phyloP scores from a whole-genome alignment of 73 alveolate species.

The Halteria grandinella region DNA sequence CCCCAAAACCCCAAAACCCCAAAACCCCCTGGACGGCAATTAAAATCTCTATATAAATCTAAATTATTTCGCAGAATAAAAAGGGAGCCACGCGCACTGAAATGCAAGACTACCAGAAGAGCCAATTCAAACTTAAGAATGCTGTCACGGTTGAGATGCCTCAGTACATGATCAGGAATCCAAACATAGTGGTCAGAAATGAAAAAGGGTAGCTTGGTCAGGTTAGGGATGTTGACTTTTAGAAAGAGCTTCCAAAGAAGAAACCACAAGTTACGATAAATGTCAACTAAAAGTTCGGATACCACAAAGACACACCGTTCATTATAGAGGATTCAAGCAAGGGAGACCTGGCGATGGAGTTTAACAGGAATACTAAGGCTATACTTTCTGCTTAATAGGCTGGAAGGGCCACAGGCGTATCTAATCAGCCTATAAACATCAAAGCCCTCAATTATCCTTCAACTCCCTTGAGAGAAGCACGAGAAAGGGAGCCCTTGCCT shows the following conservation, averaged over 20 bases:
- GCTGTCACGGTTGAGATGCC: constrained; percentile 53
- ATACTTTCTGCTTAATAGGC: neutral
- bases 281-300: constrained; percentile 25
- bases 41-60: neutral
- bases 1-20: constrained; percentile 44
- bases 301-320: constrained; percentile 35
- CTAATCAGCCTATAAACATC: neutral
- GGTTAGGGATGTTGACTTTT: neutral
- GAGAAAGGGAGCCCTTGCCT: neutral
- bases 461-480: neutral
- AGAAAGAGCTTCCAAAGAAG: neutral
- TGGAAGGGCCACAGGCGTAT: neutral
- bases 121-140: too few species aligned
- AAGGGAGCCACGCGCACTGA: too few species aligned
- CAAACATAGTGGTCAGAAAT: constrained; percentile 19
- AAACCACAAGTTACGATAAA: neutral
- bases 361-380: constrained; percentile 7
- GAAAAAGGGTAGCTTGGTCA: neutral
- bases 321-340: too few species aligned
- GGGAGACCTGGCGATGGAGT: neutral
- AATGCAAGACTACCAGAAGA: too few species aligned
- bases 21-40: neutral
- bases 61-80: neutral
- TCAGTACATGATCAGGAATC: constrained; percentile 22
- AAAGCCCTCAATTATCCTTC: too few species aligned